Evolutionary conservation across 1,284 basidiomycete genomes (phyloP).

Genomic region (Rhodotorula sp.): DNA sequence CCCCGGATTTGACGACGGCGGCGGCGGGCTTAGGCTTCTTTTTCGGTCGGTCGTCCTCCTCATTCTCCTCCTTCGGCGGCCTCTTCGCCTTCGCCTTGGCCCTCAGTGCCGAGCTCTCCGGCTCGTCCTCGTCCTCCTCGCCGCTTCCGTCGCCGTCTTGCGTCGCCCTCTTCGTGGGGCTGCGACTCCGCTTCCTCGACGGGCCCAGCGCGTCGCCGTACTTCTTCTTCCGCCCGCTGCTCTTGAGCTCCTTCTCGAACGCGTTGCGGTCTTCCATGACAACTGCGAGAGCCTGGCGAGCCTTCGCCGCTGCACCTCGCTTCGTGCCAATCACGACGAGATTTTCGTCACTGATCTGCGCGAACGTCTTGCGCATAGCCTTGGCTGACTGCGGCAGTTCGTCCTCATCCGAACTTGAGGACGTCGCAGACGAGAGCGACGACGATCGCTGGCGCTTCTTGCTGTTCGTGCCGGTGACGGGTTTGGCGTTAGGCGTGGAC

Average conservation of each 20-base stretch:
- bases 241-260: constrained; percentile 54
- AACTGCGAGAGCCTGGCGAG: constrained; percentile 61
- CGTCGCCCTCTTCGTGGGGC: constrained; percentile 36
- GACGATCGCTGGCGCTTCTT: not conserved
- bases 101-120: not conserved
- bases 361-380: constrained; percentile 18
- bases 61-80: constrained; percentile 9
- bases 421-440: not conserved
- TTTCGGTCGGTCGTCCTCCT: constrained; percentile 30
- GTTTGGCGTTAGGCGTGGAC: not conserved
- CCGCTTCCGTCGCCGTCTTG: constrained; percentile 20
- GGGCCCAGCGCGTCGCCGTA: not conserved
- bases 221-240: constrained; percentile 26
- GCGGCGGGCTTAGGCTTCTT: not conserved
- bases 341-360: constrained; percentile 25
- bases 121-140: constrained; percentile 8
- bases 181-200: constrained; percentile 20
- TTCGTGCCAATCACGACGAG: constrained; percentile 34
- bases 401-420: not conserved
- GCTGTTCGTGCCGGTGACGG: not conserved
- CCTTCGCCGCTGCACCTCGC: constrained; percentile 64
- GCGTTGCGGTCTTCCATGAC: constrained; percentile 71
- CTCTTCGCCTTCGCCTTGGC: not conserved
- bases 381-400: constrained; percentile 16
- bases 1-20: constrained; percentile 2